Evolutionary conservation across 495 filamentous ascomycete species (phyloP), one percentile per base, ranked within the genome.

Genomic region (Pseudoneurospora amorphoporcata): DNA sequence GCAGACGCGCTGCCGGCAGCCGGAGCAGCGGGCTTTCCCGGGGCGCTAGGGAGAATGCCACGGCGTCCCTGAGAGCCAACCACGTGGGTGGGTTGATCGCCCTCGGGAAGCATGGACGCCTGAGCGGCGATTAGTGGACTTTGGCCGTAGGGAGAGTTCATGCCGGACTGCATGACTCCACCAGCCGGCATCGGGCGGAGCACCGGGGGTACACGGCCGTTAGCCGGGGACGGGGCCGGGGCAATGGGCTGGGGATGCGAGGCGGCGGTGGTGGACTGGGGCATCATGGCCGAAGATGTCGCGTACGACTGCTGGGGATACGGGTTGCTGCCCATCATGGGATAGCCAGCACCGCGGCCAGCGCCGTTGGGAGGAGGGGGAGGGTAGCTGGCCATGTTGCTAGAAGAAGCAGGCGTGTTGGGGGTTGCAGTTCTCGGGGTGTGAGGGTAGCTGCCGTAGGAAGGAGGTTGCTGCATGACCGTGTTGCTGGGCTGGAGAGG

Each of bases 61-160:
- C 94, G 87, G 35, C 94, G 89, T 40, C 94, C 94, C 83, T 97
- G 94, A 61, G 93, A 95, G 12, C 94, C 94, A 42, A 97, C 94
- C 39, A 97, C 94, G 81, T 97, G 94, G 4, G 91, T 93, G 3
- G 93, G 92, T 74, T 89, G 88, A 12, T 88, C 87, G 37, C 81
- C 76, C 19, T 86, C 83, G 38, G 87, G 84, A 29, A 81, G 81
- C 19, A 86, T 75, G 69, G 84, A 77, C 19, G 76, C 76, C 19
- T 82, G 82, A 69, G 80, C 82, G 39, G 77, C 72, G 79, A 84
- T 85, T 75, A 84, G 77, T 8, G 81, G 81, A 68, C 82, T 82
- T 73, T 85, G 83, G n/a, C 80, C 81, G 76, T 87, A 87, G 29
- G 82, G 83, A 10, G 86, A 84, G 29, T 78, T 79, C 76, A 87